phyloP scores from a whole-genome alignment of 371 early-diverging fungal species.

The Mortierella sp. region DNA sequence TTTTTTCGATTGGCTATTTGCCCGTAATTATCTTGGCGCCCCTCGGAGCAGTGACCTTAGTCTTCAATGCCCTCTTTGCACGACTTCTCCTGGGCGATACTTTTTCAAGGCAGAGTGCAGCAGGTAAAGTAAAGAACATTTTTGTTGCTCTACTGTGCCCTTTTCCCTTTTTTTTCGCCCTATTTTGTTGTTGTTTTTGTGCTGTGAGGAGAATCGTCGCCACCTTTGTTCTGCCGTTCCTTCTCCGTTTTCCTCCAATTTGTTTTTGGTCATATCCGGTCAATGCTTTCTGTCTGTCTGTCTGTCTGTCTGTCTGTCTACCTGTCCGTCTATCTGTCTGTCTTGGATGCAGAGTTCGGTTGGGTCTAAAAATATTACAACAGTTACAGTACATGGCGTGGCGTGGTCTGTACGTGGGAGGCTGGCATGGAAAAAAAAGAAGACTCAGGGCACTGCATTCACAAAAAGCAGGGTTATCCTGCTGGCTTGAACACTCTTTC shows the following conservation, averaged over 20 bases:
- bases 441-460: not conserved
- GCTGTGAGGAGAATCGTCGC: not conserved
- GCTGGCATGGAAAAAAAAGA: not conserved
- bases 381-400: not conserved
- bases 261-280: not conserved
- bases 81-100: slow-evolving; percentile 75
- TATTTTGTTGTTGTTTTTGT: not conserved
- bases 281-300: no score
- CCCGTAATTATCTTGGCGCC: slow-evolving; percentile 91
- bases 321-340: not conserved
- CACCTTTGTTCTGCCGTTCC: not conserved
- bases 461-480: not conserved
- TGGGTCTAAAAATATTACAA: slow-evolving; percentile 16
- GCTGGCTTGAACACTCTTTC: not conserved
- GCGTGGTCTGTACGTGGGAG: slow-evolving; percentile 1
- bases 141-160: no score
- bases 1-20: slow-evolving; percentile 83
- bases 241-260: slow-evolving; percentile 3
- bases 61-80: slow-evolving; percentile 86
- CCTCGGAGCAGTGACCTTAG: slow-evolving; percentile 83
- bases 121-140: slow-evolving; percentile 59
- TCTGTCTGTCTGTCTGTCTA: not conserved
- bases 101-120: slow-evolving; percentile 71
- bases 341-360: slow-evolving; percentile 5
- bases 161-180: not conserved